Percentiles rank a stretch among this genome's conserved stretches.
Evolutionary conservation across 2,329 filamentous ascomycete genomes (phyloP).

Genomic region (Pseudophaeomoniella oleicola): DNA sequence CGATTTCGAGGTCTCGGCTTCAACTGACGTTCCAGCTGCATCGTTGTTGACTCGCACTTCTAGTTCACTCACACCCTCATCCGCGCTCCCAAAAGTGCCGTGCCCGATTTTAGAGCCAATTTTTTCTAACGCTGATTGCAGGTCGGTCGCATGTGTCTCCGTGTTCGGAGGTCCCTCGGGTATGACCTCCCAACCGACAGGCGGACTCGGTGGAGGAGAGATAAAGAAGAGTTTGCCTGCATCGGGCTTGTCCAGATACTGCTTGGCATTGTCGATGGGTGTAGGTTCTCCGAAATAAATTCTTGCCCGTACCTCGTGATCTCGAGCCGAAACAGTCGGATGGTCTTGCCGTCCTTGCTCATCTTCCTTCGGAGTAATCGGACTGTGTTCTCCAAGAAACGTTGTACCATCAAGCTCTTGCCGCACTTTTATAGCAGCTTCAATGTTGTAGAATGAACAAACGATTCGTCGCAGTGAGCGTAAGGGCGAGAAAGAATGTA

Average conservation of each 20-base stretch:
- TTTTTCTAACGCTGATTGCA: constrained; percentile 40
- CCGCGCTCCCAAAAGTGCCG: neutral
- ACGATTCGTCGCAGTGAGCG: constrained; percentile 35
- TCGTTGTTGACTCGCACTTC: constrained; percentile 13
- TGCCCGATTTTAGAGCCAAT: constrained; percentile 28
- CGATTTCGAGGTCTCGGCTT: neutral
- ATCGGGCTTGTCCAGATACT: constrained; percentile 41
- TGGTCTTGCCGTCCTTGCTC: neutral
- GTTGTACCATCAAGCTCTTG: constrained; percentile 24
- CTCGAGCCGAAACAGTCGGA: neutral
- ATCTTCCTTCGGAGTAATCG: constrained; percentile 4
- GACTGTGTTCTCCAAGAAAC: constrained; percentile 12
- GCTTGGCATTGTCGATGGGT: constrained; percentile 24
- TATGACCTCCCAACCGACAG: constrained; percentile 49
- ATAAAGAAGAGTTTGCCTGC: constrained; percentile 52
- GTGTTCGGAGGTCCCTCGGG: constrained; percentile 52
- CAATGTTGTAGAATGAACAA: constrained; percentile 29
- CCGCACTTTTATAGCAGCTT: constrained; percentile 27
- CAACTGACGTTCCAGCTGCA: neutral
- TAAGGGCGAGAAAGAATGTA: constrained; percentile 37
- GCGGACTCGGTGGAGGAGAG: constrained; percentile 47
- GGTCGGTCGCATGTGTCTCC: constrained; percentile 48
- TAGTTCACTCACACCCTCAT: constrained; percentile 9
- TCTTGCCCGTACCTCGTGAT: constrained; percentile 19
- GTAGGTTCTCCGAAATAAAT: constrained; percentile 40